A percentile compares a stretch with the other conserved stretches of the same genome.
phyloP scores from a whole-genome alignment of 805 yeast genomes.

The Saccharomycopsis fodiens region DNA sequence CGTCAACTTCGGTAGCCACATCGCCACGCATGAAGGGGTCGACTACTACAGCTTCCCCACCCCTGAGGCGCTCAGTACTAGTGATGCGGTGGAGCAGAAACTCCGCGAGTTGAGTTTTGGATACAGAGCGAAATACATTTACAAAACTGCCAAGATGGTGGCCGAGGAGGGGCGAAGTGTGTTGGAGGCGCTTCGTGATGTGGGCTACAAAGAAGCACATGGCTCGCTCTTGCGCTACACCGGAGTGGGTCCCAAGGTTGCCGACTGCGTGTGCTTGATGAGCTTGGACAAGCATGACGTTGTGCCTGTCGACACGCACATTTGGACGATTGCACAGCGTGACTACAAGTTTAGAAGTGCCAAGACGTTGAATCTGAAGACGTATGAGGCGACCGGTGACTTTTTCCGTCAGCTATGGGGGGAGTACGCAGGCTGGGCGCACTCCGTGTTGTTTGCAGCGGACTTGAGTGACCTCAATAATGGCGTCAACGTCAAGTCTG shows the following conservation, averaged over 20 bases:
- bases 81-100: slow-evolving; percentile 34
- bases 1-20: slow-evolving; percentile 54
- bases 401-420: slow-evolving; percentile 74
- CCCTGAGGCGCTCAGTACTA: slow-evolving; percentile 41
- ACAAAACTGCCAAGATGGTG: slow-evolving; percentile 62
- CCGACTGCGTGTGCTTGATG: slow-evolving; percentile 94
- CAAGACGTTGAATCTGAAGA: slow-evolving; percentile 41
- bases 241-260: slow-evolving; percentile 98
- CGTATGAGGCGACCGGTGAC: slow-evolving; percentile 49
- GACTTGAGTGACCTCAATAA: slow-evolving; percentile 67
- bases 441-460: slow-evolving; percentile 83
- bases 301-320: slow-evolving; percentile 95
- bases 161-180: slow-evolving; percentile 26
- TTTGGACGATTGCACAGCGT: slow-evolving; percentile 78
- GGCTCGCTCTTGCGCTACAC: slow-evolving; percentile 52
- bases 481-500: slow-evolving; percentile 40
- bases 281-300: slow-evolving; percentile 76
- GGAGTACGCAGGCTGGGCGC: slow-evolving; percentile 97
- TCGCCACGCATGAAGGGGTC: slow-evolving; percentile 46
- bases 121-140: slow-evolving; percentile 83
- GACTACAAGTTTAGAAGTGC: slow-evolving; percentile 55
- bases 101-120: slow-evolving; percentile 61
- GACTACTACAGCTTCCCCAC: slow-evolving; percentile 69
- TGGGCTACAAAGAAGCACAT: slow-evolving; percentile 46
- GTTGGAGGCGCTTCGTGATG: slow-evolving; percentile 35